phyloP scores from a whole-genome alignment of 352 stramenopile species.

The Pythium brassicae region DNA sequence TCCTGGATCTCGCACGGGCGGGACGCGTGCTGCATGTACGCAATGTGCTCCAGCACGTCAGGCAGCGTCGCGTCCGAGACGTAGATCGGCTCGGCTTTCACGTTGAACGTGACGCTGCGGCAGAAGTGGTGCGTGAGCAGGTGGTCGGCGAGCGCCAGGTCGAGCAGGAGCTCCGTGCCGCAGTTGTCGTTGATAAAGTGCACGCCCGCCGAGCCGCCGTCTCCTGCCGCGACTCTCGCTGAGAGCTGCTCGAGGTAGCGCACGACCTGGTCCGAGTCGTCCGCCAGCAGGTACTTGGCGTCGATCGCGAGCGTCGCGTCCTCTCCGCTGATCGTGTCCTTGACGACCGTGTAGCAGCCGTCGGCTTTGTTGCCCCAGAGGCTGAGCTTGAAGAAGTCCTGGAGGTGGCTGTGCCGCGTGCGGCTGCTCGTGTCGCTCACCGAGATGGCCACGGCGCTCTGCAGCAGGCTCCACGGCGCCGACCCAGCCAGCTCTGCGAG shows the following conservation, averaged over 20 bases:
- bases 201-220: constrained; percentile 15
- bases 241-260: constrained; percentile 28
- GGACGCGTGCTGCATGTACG: constrained; percentile 31
- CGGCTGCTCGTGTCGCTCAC: constrained; percentile 16
- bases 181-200: constrained; percentile 83
- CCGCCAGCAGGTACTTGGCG: constrained; percentile 52
- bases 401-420: constrained; percentile 35
- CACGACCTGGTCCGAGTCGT: constrained; percentile 52
- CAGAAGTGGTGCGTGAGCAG: constrained; percentile 48
- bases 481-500: constrained; percentile 41
- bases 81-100: constrained; percentile 76
- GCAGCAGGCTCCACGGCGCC: constrained; percentile 53
- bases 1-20: constrained; percentile 36
- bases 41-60: constrained; percentile 62
- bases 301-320: constrained; percentile 49
- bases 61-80: constrained; percentile 65
- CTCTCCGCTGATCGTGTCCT: constrained; percentile 56
- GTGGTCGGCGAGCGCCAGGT: constrained; percentile 63
- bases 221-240: not conserved
- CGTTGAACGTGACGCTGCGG: constrained; percentile 55
- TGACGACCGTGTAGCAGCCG: constrained; percentile 70
- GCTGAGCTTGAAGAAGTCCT: constrained; percentile 63
- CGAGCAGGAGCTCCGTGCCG: constrained; percentile 64
- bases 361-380: constrained; percentile 79
- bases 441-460: constrained; percentile 39